A percentile compares a stretch with the other conserved stretches of the same genome.
Conservation (phyloP, 2,329 filamentous ascomycete species). For the Graphiopsis chlorocephala region DNA sequence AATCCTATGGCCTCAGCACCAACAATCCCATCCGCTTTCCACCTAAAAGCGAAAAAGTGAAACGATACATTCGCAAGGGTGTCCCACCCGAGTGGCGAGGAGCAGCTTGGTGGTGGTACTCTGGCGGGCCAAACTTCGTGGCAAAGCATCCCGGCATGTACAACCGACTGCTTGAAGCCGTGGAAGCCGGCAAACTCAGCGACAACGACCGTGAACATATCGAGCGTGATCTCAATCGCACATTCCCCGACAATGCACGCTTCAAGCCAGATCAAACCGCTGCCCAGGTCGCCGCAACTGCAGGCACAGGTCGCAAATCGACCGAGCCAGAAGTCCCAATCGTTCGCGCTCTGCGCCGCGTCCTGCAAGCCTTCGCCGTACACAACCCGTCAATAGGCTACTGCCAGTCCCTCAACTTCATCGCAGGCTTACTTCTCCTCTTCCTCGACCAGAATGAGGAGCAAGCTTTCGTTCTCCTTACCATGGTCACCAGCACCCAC, state of each 20-base stretch:
- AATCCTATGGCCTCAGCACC: conserved; percentile 70
- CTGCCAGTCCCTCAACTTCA: conserved; percentile 93
- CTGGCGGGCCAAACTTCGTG: conserved; percentile 77
- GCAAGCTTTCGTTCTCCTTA: conserved; percentile 87
- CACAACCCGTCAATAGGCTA: conserved; percentile 92
- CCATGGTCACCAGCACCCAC: conserved; percentile 84
- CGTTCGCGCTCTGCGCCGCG: conserved; percentile 75
- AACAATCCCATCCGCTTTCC: conserved; percentile 75
- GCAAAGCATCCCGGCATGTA: conserved; percentile 76
- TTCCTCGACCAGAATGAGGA: conserved; percentile 82
- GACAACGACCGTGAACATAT: conserved; percentile 83
- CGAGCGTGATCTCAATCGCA: conserved; percentile 88
- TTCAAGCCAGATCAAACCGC: conserved; percentile 65
- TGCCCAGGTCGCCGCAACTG: conserved; percentile 19
- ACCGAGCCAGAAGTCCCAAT: conserved; percentile 69
- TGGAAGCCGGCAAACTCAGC: conserved; percentile 59
- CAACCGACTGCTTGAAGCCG: conserved; percentile 63
- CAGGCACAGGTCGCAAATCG: conserved; percentile 55
- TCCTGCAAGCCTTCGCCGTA: conserved; percentile 84
- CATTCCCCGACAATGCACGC: conserved; percentile 88
- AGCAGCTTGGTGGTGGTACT: conserved; percentile 97
- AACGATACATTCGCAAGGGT: conserved; percentile 87
- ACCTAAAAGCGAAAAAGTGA: conserved; percentile 74
- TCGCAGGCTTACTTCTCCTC: conserved; percentile 82
- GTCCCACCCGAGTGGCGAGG: conserved; percentile 92